These are phyloP conservation scores for peach (Prunus persica) DNA, from an alignment of 306 rosid species.

Conservation along the genomic window Prunus_persica_NCBIv2 NC_034016.1:13619001-13619500, in stretches of 20 bases:
- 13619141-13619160: conserved; percentile 54
- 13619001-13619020: neutral
- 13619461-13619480: no score
- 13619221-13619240: conserved; percentile 38
- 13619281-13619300: conserved; percentile 49
- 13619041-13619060: no score
- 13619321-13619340: conserved; percentile 48
- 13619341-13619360: no score
- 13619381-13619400: no score
- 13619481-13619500: no score
- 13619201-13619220: conserved; percentile 33
- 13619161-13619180: conserved; percentile 62
- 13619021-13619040: neutral
- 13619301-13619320: conserved; percentile 42
- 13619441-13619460: no score
- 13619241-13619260: conserved; percentile 71
- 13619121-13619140: conserved; percentile 54
- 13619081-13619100: conserved; percentile 43
- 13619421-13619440: no score
- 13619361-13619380: no score
- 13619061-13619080: conserved; percentile 45
- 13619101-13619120: conserved; percentile 48
- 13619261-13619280: conserved; percentile 30
- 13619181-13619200: conserved; percentile 72
- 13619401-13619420: no score